phyloP scores from a whole-genome alignment of 768 basidiomycete species.

The Amyloporia xantha region DNA sequence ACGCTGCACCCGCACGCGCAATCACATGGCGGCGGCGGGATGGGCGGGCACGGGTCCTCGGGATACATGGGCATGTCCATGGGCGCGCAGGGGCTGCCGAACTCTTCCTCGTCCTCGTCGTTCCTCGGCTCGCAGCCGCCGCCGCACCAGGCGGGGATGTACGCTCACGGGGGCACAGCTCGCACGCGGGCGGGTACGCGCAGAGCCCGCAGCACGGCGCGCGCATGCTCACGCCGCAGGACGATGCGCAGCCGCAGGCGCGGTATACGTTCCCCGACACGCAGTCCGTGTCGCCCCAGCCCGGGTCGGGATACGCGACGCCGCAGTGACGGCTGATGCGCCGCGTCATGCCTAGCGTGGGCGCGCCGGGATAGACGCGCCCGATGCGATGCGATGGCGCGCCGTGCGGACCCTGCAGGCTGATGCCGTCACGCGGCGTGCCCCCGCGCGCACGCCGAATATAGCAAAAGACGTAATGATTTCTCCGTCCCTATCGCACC shows the following conservation, averaged over 20 bases:
- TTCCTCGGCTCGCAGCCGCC: conserved; percentile 8
- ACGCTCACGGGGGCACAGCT: neutral
- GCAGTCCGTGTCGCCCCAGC: conserved; percentile 24
- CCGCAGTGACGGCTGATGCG: conserved; percentile 17
- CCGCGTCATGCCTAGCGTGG: neutral
- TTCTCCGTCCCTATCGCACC: neutral
- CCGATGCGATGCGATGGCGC: too few relatives aligned
- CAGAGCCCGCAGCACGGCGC: conserved; percentile 13
- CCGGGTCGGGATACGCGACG: conserved; percentile 27
- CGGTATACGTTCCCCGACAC: conserved; percentile 21
- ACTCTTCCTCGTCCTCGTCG: neutral
- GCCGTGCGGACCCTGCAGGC: too few relatives aligned
- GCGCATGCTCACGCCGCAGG: conserved; percentile 13
- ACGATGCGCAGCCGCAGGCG: conserved; percentile 8
- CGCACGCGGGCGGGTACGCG: conserved; percentile 8
- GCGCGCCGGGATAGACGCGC: too few relatives aligned
- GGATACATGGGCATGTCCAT: conserved; percentile 15
- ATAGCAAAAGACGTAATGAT: neutral
- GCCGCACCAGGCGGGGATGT: conserved; percentile 1
- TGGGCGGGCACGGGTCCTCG: conserved; percentile 8
- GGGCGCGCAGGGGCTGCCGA: conserved; percentile 10
- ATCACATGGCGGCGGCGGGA: conserved; percentile 8
- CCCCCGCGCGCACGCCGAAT: neutral
- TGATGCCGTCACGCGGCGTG: too few relatives aligned
- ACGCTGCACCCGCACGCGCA: conserved; percentile 16